Conservation (phyloP, 108 stramenopile species). For the Chaetoceros muelleri region DNA sequence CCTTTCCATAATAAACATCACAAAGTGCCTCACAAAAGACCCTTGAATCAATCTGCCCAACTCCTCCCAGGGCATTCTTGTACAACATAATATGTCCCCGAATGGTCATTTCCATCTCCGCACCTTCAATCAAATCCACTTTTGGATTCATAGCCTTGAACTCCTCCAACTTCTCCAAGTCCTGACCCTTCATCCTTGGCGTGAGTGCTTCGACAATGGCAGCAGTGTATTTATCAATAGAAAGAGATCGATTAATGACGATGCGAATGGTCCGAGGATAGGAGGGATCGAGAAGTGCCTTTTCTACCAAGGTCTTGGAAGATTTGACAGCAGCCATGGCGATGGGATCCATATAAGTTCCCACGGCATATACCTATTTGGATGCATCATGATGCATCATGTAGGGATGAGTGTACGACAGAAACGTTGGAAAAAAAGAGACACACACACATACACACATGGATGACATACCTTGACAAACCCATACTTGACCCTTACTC, state of each 20-base stretch:
- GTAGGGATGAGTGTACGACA: neutral
- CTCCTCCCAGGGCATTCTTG: conserved; percentile 67
- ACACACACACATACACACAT: neutral
- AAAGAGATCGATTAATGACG: conserved; percentile 75
- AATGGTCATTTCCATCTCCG: conserved; percentile 86
- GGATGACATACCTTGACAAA: conserved; percentile 57
- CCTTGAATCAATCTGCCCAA: conserved; percentile 62
- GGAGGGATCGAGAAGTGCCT: conserved; percentile 62
- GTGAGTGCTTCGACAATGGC: conserved; percentile 78
- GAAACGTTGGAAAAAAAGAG: neutral
- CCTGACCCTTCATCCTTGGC: conserved; percentile 77
- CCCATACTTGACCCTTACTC: conserved; percentile 79
- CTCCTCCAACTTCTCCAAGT: conserved; percentile 70
- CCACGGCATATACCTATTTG: conserved; percentile 73
- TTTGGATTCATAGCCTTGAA: conserved; percentile 76
- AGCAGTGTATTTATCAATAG: conserved; percentile 75
- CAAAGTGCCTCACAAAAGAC: conserved; percentile 69
- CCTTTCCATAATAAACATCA: conserved; percentile 78
- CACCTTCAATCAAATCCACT: conserved; percentile 75
- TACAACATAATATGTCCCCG: conserved; percentile 71
- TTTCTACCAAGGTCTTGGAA: conserved; percentile 32
- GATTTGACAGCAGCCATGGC: conserved; percentile 68
- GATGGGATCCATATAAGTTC: conserved; percentile 68
- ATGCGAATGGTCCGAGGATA: conserved; percentile 81
- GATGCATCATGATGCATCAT: neutral